These are phyloP conservation scores for Selaginella moellendorffii DNA, from an alignment of 75 land plant species.

Conservation along the genomic window DNA sequence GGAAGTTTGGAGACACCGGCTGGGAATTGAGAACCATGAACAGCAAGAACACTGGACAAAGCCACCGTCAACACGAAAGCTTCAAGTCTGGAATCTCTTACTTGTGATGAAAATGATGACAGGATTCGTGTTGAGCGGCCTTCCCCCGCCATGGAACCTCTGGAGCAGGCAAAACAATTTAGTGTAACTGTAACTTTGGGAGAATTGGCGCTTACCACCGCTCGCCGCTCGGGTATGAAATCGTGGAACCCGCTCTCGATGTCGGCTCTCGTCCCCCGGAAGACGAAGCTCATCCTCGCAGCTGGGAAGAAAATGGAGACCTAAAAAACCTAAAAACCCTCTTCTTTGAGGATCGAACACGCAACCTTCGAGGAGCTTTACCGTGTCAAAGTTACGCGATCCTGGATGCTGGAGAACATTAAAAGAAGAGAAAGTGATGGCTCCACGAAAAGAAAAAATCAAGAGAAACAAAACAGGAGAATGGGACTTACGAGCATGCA, in stretches of 20 bases:
- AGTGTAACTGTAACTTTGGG: not conserved
- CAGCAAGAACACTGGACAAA: slow-evolving; percentile 56
- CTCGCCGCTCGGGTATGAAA: slow-evolving; percentile 56
- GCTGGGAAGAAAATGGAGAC: no score
- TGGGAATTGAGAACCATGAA: slow-evolving; percentile 90
- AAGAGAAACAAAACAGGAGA: no score
- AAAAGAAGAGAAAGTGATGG: no score
- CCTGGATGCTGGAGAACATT: no score
- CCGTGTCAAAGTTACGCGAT: no score
- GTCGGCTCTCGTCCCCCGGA: slow-evolving; percentile 54
- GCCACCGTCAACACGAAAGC: not conserved
- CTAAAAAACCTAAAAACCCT: not conserved
- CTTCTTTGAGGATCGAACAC: slow-evolving; percentile 22
- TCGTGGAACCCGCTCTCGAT: slow-evolving; percentile 58
- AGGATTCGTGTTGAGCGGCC: slow-evolving; percentile 72
- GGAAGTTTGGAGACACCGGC: slow-evolving; percentile 88
- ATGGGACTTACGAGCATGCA: no score
- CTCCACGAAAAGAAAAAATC: no score
- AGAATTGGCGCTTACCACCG: slow-evolving; percentile 39
- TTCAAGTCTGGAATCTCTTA: slow-evolving; percentile 9
- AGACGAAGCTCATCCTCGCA: slow-evolving; percentile 63
- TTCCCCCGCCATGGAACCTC: slow-evolving; percentile 59
- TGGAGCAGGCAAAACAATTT: slow-evolving; percentile 15
- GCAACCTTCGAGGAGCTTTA: no score
- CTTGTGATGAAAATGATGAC: slow-evolving; percentile 81